These are phyloP conservation scores for Cymbidium sinense DNA, from an alignment of 106 monocot species.

Conservation along the genomic window DNA sequence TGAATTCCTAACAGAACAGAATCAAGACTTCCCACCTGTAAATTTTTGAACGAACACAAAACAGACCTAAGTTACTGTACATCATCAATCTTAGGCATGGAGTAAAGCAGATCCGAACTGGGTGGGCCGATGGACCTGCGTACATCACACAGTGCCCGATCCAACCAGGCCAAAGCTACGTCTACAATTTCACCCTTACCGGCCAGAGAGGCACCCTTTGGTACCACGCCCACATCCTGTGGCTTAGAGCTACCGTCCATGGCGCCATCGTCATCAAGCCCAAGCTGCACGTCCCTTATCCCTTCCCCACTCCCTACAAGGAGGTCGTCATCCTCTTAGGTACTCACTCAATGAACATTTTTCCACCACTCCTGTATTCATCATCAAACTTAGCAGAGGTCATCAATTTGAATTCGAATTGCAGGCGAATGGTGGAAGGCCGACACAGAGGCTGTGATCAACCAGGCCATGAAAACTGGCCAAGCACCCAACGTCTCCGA, in stretches of 20 bases:
- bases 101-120: slow-evolving; percentile 15
- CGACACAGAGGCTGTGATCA: slow-evolving; percentile 35
- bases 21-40: too few species aligned
- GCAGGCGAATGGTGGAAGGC: slow-evolving; percentile 55
- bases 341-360: background rate
- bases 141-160: slow-evolving; percentile 76
- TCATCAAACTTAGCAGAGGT: background rate
- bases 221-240: slow-evolving; percentile 55
- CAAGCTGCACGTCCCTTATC: slow-evolving; percentile 43
- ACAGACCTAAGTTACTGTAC: too few species aligned
- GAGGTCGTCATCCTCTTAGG: slow-evolving; percentile 37
- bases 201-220: slow-evolving; percentile 51
- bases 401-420: background rate
- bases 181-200: slow-evolving; percentile 61
- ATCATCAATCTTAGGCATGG: slow-evolving; percentile 14
- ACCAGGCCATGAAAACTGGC: slow-evolving; percentile 20
- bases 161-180: slow-evolving; percentile 30
- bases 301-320: slow-evolving; percentile 42
- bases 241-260: slow-evolving; percentile 55
- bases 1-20: too few species aligned
- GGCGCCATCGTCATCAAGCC: slow-evolving; percentile 60
- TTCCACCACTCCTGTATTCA: background rate
- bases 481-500: slow-evolving; percentile 34
- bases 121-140: slow-evolving; percentile 66
- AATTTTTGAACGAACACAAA: too few species aligned